Percentiles rank a stretch among this genome's conserved stretches.
phyloP scores from a whole-genome alignment of 352 stramenopile genomes.

The Globisporangium orthogonon region DNA sequence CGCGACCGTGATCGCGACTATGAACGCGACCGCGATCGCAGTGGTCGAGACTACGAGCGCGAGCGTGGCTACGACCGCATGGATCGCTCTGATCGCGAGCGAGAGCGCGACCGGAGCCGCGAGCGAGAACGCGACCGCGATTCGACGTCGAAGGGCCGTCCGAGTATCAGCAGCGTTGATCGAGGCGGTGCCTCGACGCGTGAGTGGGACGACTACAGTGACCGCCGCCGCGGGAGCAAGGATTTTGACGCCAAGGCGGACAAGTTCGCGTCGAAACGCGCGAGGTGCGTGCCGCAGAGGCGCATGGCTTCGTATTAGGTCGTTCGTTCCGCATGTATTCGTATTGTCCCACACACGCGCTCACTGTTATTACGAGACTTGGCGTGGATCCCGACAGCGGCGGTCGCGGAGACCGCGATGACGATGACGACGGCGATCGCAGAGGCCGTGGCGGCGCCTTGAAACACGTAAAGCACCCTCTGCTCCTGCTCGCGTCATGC shows the following conservation, averaged over 20 bases:
- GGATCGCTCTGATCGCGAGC: slow-evolving; percentile 11
- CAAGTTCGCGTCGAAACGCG: slow-evolving; percentile 27
- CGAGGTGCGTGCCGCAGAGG: slow-evolving; percentile 11
- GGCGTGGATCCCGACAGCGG: neutral
- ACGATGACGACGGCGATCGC: slow-evolving; percentile 43
- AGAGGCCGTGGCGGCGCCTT: slow-evolving; percentile 18
- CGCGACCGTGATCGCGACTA: slow-evolving; percentile 20
- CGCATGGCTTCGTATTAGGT: neutral
- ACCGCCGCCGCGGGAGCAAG: slow-evolving; percentile 31
- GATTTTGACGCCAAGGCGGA: slow-evolving; percentile 29
- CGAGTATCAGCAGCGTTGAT: slow-evolving; percentile 25
- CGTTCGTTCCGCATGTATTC: neutral
- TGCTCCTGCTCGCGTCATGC: neutral
- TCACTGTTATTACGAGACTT: too few relatives aligned
- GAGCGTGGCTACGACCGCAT: slow-evolving; percentile 26
- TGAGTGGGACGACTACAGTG: slow-evolving; percentile 22
- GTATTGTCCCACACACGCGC: too few relatives aligned
- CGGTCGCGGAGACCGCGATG: slow-evolving; percentile 32
- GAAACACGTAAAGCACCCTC: slow-evolving; percentile 31
- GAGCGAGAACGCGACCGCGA: slow-evolving; percentile 29
- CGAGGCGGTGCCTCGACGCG: slow-evolving; percentile 14
- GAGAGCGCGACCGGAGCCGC: slow-evolving; percentile 4
- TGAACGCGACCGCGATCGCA: slow-evolving; percentile 30
- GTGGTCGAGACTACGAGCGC: slow-evolving; percentile 21
- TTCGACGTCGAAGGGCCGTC: slow-evolving; percentile 17